phyloP scores from a whole-genome alignment of 352 stramenopile species.

The Halophytophthora batemanensis region DNA sequence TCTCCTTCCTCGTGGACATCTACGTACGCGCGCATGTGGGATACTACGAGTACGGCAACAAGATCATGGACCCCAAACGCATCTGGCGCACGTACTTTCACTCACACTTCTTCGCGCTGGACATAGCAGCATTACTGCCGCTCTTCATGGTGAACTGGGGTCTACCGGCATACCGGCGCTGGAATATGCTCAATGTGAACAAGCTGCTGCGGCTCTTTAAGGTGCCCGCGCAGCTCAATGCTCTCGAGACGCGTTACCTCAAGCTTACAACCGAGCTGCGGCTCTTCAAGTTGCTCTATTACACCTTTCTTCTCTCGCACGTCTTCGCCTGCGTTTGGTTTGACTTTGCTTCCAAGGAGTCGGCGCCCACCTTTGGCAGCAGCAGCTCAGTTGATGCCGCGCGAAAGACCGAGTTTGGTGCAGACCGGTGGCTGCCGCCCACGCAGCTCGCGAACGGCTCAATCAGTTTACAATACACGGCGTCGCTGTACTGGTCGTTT shows the following conservation, averaged over 20 bases:
- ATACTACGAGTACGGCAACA: constrained; percentile 57
- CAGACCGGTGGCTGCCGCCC: constrained; percentile 35
- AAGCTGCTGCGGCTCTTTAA: constrained; percentile 47
- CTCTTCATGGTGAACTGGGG: constrained; percentile 46
- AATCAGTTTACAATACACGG: constrained; percentile 42
- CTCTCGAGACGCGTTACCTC: constrained; percentile 36
- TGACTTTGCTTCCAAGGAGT: constrained; percentile 36
- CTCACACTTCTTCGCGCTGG: constrained; percentile 36
- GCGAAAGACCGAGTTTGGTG: constrained; percentile 27
- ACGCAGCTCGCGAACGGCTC: constrained; percentile 16
- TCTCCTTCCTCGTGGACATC: constrained; percentile 41
- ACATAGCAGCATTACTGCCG: constrained; percentile 36
- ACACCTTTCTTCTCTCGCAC: constrained; percentile 41
- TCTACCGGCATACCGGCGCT: constrained; percentile 8
- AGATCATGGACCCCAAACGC: constrained; percentile 40
- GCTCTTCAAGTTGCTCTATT: constrained; percentile 52
- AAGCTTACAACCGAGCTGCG: constrained; percentile 43
- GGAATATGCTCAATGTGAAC: constrained; percentile 52
- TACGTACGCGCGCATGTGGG: constrained; percentile 40
- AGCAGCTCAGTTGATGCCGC: constrained; percentile 1
- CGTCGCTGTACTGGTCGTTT: constrained; percentile 51
- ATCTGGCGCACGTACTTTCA: constrained; percentile 36
- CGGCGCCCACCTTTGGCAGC: constrained; percentile 1
- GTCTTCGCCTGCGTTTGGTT: constrained; percentile 52
- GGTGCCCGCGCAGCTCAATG: constrained; percentile 22